Conservation (phyloP, 345 rosid species). For the Gossypium australe region DNA sequence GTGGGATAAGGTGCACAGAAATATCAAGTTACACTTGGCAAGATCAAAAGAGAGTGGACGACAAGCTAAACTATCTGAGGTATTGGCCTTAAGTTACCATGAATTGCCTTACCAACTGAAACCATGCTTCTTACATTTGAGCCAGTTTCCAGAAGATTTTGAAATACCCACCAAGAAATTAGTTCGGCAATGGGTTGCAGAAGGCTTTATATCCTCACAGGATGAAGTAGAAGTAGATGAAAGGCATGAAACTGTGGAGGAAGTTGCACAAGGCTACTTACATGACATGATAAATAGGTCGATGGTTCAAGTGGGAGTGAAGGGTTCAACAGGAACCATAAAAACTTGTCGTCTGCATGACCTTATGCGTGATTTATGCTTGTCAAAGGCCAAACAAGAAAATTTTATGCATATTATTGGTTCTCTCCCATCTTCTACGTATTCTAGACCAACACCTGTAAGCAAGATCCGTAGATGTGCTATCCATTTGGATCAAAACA, state of each 20-base stretch:
- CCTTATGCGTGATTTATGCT: conserved; percentile 32
- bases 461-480: conserved; percentile 9
- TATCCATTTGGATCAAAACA: conserved; percentile 5
- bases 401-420: conserved; percentile 19
- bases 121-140: conserved; percentile 16
- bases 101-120: conserved; percentile 20
- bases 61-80: conserved; percentile 18
- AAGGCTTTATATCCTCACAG: conserved; percentile 10
- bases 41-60: conserved; percentile 1
- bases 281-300: conserved; percentile 25
- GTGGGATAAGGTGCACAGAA: conserved; percentile 19
- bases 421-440: background rate
- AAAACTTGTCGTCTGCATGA: conserved; percentile 35
- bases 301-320: conserved; percentile 29
- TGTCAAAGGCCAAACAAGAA: conserved; percentile 23
- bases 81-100: conserved; percentile 18
- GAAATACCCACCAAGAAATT: conserved; percentile 31
- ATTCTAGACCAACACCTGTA: background rate
- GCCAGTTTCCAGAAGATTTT: conserved; percentile 17
- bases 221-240: conserved; percentile 17
- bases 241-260: conserved; percentile 14
- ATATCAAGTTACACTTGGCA: conserved; percentile 16
- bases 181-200: conserved; percentile 28
- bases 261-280: conserved; percentile 21
- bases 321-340: conserved; percentile 26